Base-by-base conservation (phyloP, 257 asterid species). In the Pogostemon cablin region DNA sequence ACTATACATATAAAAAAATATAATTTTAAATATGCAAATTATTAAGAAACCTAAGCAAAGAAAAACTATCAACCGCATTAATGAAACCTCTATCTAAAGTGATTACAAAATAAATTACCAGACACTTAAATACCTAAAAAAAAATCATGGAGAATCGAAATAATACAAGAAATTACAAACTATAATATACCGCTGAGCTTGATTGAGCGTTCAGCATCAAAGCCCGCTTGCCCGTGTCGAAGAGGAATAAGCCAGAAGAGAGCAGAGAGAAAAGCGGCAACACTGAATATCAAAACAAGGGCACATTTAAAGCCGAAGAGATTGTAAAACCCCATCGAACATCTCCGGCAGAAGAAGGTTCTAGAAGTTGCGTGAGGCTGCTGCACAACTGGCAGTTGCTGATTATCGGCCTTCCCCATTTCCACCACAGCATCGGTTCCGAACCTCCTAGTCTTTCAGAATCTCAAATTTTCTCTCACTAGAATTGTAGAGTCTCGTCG, bases 381-480 rank as follows among this genome's bases (percentile, higher is more conserved):
- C 82, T 80, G 90, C 75, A 72, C 85, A 72, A 87, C 74, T 43
- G 95, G 90, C 86, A 86, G 90, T 80, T 72, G 86, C 40, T 79
- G 87, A 59, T 69, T 78, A 37, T 74, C 81, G 68, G 74, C 72
- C 78, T 91, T 89, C 78, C 98, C 98, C 96, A 91, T 91, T 69
- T 72, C 85, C 82, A 83, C 77, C 88, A 83, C 84, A 84, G 91
- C 95, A 91, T 90, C 93, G 78, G 90, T 71, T 64, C 89, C 42
- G 63, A 25, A 58, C 44, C 39, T 48, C 34, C 77, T 41, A n/a
- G 78, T 44, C 73, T 61, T 39, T 43, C 46, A 61, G 72, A 15
- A 17, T 43, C 65, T 34, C 41, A 9, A 58, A 25, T 1, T 67
- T 62, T 63, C 66, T 66, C 78, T 74, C 79, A 56, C 66, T 62